Evolutionary conservation across 1,139 yeast genomes (phyloP).

Genomic region (Scheffersomyces quercinus): DNA sequence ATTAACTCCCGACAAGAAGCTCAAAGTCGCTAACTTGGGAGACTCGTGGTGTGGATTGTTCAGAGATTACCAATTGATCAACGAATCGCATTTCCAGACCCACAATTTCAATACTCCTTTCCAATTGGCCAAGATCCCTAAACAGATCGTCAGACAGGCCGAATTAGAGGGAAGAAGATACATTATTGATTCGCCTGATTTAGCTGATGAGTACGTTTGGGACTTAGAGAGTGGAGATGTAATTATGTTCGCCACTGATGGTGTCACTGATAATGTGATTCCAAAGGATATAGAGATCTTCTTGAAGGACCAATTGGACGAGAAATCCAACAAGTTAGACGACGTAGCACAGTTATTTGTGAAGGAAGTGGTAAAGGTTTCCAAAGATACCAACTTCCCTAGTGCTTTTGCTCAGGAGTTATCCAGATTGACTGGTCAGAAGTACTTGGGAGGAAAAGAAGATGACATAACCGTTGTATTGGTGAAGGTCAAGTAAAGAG

Average conservation of each 20-base stretch:
- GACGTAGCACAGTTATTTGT: slow-evolving; percentile 60
- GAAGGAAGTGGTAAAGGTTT: slow-evolving; percentile 62
- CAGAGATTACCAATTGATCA: slow-evolving; percentile 60
- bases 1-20: slow-evolving; percentile 49
- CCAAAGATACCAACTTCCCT: slow-evolving; percentile 72
- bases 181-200: slow-evolving; percentile 56
- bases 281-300: slow-evolving; percentile 70
- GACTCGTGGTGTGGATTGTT: slow-evolving; percentile 95
- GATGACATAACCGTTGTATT: slow-evolving; percentile 89
- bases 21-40: slow-evolving; percentile 80
- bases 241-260: slow-evolving; percentile 88
- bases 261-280: slow-evolving; percentile 83
- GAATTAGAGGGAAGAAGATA: slow-evolving; percentile 58
- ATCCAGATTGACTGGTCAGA: slow-evolving; percentile 64
- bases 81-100: slow-evolving; percentile 76
- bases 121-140: slow-evolving; percentile 85
- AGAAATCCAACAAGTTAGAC: slow-evolving; percentile 8
- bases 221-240: slow-evolving; percentile 67
- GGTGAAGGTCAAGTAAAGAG: slow-evolving; percentile 50
- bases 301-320: slow-evolving; percentile 45
- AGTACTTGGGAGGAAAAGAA: slow-evolving; percentile 87
- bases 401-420: slow-evolving; percentile 88
- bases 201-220: slow-evolving; percentile 52
- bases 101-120: slow-evolving; percentile 91
- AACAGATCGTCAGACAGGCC: slow-evolving; percentile 56